Evolutionary conservation across 306 rosid species (phyloP).

Genomic region (Vigna trinervia): DNA sequence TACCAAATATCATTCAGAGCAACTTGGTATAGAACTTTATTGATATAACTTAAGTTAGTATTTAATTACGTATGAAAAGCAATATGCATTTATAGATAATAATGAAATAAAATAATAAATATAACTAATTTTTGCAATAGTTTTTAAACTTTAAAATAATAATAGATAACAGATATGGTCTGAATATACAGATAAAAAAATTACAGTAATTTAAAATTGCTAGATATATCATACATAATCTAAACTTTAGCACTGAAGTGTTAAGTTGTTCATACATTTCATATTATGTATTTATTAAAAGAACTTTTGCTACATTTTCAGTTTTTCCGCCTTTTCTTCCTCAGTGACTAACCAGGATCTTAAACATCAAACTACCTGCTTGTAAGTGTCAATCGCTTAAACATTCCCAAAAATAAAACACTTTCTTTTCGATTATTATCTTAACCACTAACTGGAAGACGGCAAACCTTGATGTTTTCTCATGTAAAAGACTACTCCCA

Average conservation of each 20-base stretch:
- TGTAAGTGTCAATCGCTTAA: not conserved
- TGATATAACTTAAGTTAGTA: not conserved
- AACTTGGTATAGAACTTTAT: not conserved
- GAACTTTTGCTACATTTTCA: not conserved
- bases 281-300: conserved; percentile 11
- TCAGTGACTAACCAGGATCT: not conserved
- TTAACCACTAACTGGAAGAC: conserved; percentile 16
- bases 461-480: conserved; percentile 1
- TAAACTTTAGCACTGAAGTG: not conserved
- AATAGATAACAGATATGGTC: not conserved
- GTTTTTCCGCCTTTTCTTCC: not conserved
- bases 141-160: conserved; percentile 54
- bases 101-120: not conserved
- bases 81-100: not conserved
- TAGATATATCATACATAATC: not conserved
- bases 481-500: not conserved
- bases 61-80: not conserved
- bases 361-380: not conserved
- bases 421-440: not conserved
- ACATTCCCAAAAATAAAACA: not conserved
- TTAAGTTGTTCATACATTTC: not conserved
- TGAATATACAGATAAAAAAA: not conserved
- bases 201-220: not conserved
- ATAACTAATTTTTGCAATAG: not conserved
- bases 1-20: not conserved